phyloP scores from a whole-genome alignment of 768 basidiomycete genomes.

The Russula foetens region DNA sequence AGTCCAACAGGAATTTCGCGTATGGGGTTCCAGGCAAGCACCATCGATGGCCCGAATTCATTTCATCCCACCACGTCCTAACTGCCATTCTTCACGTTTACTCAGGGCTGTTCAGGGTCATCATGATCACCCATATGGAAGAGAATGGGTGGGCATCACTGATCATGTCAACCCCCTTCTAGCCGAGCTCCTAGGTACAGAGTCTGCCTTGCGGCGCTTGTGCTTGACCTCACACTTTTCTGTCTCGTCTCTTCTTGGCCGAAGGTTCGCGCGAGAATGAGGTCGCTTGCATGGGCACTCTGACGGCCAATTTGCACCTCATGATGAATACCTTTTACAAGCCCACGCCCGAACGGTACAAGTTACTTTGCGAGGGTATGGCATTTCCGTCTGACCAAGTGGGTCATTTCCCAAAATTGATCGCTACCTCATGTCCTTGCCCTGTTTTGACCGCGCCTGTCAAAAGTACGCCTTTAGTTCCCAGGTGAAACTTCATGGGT shows the following conservation, averaged over 20 bases:
- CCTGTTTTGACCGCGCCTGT: not conserved
- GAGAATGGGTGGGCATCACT: constrained; percentile 77
- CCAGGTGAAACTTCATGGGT: constrained; percentile 76
- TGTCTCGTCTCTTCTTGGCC: constrained; percentile 24
- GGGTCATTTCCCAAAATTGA: constrained; percentile 22
- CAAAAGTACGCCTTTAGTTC: constrained; percentile 90
- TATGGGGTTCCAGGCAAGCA: constrained; percentile 69
- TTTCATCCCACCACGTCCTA: constrained; percentile 19
- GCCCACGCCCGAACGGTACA: constrained; percentile 76
- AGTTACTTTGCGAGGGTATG: constrained; percentile 89
- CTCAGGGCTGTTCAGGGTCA: constrained; percentile 86
- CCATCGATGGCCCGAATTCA: constrained; percentile 1
- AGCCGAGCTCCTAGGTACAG: constrained; percentile 75
- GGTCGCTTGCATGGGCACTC: constrained; percentile 91
- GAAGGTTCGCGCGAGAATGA: constrained; percentile 81
- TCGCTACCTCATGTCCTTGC: not conserved
- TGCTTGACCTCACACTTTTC: constrained; percentile 6
- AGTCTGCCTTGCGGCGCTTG: not conserved
- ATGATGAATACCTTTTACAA: constrained; percentile 94
- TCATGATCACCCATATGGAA: constrained; percentile 76
- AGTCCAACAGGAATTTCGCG: constrained; percentile 73
- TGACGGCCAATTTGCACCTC: constrained; percentile 93
- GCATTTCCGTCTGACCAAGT: constrained; percentile 98
- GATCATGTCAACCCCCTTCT: constrained; percentile 65
- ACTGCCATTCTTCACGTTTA: constrained; percentile 5